phyloP scores from a whole-genome alignment of 2,329 filamentous ascomycete genomes.

The Colletotrichum coccodes region DNA sequence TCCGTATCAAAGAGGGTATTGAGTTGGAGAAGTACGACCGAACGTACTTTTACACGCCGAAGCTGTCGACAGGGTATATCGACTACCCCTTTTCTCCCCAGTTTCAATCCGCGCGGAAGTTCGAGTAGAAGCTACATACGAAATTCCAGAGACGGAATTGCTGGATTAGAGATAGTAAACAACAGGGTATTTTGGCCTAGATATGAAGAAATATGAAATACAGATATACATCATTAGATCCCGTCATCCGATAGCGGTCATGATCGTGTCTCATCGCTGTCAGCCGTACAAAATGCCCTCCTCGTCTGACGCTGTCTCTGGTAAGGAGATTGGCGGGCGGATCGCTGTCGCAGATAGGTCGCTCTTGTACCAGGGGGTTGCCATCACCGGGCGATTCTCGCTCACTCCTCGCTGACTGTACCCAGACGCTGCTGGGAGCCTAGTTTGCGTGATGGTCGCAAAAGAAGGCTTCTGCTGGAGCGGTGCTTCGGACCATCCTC shows the following conservation, averaged over 20 bases:
- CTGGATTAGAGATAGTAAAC: too few species aligned
- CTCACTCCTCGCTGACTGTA: slow-evolving; percentile 26
- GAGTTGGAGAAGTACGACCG: slow-evolving; percentile 41
- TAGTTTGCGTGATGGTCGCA: slow-evolving; percentile 5
- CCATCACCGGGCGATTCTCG: not conserved
- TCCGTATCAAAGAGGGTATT: slow-evolving; percentile 40
- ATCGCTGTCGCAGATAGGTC: not conserved
- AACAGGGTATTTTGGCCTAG: not conserved
- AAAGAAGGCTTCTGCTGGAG: slow-evolving; percentile 15
- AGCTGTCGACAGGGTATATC: slow-evolving; percentile 35
- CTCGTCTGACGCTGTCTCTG: too few species aligned
- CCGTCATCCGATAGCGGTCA: not conserved
- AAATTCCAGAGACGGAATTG: not conserved
- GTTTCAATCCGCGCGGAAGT: slow-evolving; percentile 34
- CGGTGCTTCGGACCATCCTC: slow-evolving; percentile 8
- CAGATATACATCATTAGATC: not conserved
- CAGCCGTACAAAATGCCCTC: not conserved
- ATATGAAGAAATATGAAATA: not conserved
- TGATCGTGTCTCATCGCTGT: not conserved
- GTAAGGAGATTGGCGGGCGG: not conserved
- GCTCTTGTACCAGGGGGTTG: not conserved
- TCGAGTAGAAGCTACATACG: too few species aligned
- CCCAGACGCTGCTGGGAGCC: slow-evolving; percentile 12
- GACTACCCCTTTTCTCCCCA: slow-evolving; percentile 39
- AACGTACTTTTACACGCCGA: slow-evolving; percentile 40